These are phyloP conservation scores for Penicillium sp. DNA, from an alignment of 2,329 filamentous ascomycete species.

Conservation along the genomic window DNA sequence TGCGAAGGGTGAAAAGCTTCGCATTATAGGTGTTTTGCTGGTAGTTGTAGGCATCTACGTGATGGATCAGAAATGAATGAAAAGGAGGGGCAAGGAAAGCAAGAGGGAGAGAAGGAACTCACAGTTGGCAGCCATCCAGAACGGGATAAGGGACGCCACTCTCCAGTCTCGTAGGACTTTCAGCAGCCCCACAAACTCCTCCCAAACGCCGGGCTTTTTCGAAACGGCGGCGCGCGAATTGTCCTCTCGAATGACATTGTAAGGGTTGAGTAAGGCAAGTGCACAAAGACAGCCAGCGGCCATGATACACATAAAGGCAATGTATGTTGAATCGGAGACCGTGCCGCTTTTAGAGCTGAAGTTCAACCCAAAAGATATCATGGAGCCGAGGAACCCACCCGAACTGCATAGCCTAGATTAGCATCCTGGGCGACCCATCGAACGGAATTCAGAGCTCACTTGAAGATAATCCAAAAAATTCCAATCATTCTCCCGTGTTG, in stretches of 20 bases:
- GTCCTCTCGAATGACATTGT: constrained; percentile 15
- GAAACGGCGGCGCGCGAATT: constrained; percentile 12
- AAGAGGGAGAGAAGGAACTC: not conserved
- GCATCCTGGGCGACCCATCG: not conserved
- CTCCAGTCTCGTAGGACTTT: constrained; percentile 14
- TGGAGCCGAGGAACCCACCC: constrained; percentile 4
- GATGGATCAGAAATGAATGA: not conserved
- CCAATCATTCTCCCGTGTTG: constrained; percentile 15
- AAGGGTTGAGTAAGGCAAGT: constrained; percentile 10
- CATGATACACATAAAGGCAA: constrained; percentile 18
- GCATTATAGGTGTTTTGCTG: constrained; percentile 19
- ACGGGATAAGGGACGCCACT: constrained; percentile 9
- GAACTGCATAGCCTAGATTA: not conserved
- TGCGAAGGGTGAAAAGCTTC: constrained; percentile 14
- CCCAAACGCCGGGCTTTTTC: constrained; percentile 1
- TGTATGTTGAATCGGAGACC: constrained; percentile 13
- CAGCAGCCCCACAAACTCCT: constrained; percentile 8
- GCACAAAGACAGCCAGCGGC: constrained; percentile 9
- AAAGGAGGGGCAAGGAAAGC: not conserved
- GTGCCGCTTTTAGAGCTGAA: constrained; percentile 7
- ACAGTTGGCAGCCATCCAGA: constrained; percentile 18
- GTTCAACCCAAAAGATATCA: constrained; percentile 15
- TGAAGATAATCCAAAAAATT: constrained; percentile 18
- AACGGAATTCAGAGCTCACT: not conserved
- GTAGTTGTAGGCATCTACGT: constrained; percentile 13